Base-by-base conservation (phyloP, 805 yeast species). In the Wickerhamiella sorbophila region DNA sequence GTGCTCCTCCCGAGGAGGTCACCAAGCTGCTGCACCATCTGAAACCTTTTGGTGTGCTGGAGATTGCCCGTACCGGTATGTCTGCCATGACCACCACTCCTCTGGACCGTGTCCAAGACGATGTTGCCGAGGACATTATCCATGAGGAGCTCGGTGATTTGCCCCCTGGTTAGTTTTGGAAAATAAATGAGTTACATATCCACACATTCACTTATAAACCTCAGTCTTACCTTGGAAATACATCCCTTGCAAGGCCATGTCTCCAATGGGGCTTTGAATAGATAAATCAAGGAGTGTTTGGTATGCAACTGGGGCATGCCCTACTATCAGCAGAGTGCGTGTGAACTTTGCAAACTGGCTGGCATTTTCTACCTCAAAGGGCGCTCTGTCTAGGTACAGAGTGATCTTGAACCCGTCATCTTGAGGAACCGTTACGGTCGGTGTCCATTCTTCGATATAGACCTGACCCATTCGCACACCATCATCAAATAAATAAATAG, bases 51-150 rank as follows among this genome's bases (percentile, higher is more conserved):
- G 98, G 98, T 57, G 78, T 91, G 44, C 72, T 91, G 56, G 98
- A 91, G 65, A 81, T 88, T 54, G 95, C 96, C 35, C 76, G 98
- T 66, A 80, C 94, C 20, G 98, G 98, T 66, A 84, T 88, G 93
- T 86, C 91, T 88, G 98, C 97, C 8, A 72, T 91, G 55, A 93
- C 97, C 57, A 79, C 96, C 72, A 84, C 97, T 39, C 95, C 95
- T 34, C 65, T 86, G 52, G 83, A 78, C 49, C 65, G 64, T 18
- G 60, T 57, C 34, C 70, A 64, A 10, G 71, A 66, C 17, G 75
- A 40, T 37, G 38, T 31, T 31, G 65, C 60, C 34, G 71, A 65
- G 16, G 71, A 66, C 18, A 75, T 70, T 22, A 63, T 64, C 14
- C 67, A 69, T 19, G 66, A 80, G 43, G 74, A 76, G 51, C 41